Evolutionary conservation across 768 basidiomycete genomes (phyloP).

Genomic region (Mrakia frigida): DNA sequence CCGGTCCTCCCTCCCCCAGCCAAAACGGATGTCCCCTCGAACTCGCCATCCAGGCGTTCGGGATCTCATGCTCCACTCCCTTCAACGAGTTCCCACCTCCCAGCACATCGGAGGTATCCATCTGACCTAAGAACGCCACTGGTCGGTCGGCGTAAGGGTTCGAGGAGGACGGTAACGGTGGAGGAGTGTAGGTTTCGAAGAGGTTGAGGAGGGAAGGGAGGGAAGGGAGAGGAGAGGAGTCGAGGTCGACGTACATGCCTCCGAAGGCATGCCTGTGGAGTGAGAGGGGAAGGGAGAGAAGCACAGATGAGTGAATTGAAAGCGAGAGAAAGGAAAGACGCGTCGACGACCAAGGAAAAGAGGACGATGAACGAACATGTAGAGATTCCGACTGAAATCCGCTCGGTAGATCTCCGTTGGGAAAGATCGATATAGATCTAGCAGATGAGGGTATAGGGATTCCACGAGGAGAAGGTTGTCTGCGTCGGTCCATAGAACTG

Average conservation of each 20-base stretch:
- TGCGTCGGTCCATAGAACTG: slow-evolving; percentile 36
- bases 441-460: slow-evolving; percentile 30
- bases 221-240: slow-evolving; percentile 22
- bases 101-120: slow-evolving; percentile 23
- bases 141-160: slow-evolving; percentile 3
- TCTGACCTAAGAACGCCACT: neutral
- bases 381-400: slow-evolving; percentile 35
- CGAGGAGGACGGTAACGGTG: slow-evolving; percentile 4
- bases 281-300: neutral
- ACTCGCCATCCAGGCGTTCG: slow-evolving; percentile 36
- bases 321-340: neutral
- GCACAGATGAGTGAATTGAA: neutral
- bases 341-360: neutral
- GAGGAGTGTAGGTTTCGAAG: slow-evolving; percentile 23
- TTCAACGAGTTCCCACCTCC: slow-evolving; percentile 26
- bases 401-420: slow-evolving; percentile 34
- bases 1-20: slow-evolving; percentile 23
- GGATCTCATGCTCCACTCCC: slow-evolving; percentile 30
- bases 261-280: slow-evolving; percentile 5
- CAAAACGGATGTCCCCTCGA: slow-evolving; percentile 34
- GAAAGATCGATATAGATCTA: slow-evolving; percentile 31
- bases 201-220: neutral
- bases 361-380: slow-evolving; percentile 33
- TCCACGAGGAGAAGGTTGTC: slow-evolving; percentile 32
- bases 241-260: slow-evolving; percentile 36